Evolutionary conservation across 257 asterid species (phyloP).

Genomic region (Ilex asprella): DNA sequence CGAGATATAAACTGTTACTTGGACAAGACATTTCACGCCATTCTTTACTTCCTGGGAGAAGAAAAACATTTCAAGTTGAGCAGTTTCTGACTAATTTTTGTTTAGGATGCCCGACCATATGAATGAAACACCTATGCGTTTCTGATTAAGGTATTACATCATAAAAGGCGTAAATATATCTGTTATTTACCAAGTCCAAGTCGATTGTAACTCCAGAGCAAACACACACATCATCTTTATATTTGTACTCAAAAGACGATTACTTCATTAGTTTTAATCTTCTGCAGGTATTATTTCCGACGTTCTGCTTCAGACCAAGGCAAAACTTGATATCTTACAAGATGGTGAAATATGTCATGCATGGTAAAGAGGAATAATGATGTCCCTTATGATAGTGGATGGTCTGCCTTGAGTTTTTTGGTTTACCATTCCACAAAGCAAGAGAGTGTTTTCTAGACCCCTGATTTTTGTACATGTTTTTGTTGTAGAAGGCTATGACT

Average conservation of each 20-base stretch:
- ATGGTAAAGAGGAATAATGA: too few species aligned
- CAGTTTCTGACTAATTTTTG: not conserved
- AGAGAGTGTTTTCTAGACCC: too few species aligned
- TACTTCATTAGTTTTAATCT: not conserved
- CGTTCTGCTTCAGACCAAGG: slow-evolving; percentile 30
- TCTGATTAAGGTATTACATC: not conserved
- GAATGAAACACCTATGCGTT: not conserved
- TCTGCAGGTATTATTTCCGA: slow-evolving; percentile 72
- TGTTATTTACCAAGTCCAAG: not conserved
- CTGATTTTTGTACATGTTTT: too few species aligned
- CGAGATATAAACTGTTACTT: too few species aligned
- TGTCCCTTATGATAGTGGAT: too few species aligned
- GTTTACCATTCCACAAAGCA: too few species aligned
- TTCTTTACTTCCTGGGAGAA: too few species aligned
- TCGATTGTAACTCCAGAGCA: not conserved
- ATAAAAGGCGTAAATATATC: too few species aligned
- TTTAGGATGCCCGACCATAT: not conserved
- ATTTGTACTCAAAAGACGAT: not conserved
- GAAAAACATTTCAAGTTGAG: not conserved
- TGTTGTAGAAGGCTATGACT: too few species aligned
- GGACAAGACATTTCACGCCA: not conserved
- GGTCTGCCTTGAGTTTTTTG: too few species aligned
- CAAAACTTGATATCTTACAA: too few species aligned
- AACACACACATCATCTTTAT: not conserved
- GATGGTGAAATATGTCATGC: too few species aligned